Base-by-base conservation (phyloP, 441 rosid species). In the Adansonia madagascariensis region DNA sequence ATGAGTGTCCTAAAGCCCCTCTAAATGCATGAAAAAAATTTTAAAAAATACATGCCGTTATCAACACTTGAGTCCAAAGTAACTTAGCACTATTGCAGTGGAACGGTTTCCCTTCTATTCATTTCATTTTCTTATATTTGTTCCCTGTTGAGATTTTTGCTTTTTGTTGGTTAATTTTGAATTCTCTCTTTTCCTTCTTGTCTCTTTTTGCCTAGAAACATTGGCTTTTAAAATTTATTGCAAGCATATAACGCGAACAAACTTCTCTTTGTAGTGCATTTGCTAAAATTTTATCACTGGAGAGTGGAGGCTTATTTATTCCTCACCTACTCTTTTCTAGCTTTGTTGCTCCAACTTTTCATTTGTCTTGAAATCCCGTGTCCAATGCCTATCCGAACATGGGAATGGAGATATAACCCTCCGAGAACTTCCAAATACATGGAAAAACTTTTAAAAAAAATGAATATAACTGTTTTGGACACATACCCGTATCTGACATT, bases 81-180 rank as follows among this genome's bases (percentile, higher is more conserved):
- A 35, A 35, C 41, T 35, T 35, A 35, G 41, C 41, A 55, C 74
- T 72, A 71, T 49, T 79, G 60, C 62, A 74, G 24, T 43, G 39
- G 39, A 60, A 75, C 4, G 39, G 6, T 64, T 69, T 15, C 8
- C 56, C 67, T 64, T 49, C 53, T 6, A 2, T 47, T n/a, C 5
- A 8, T 27, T 50, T 71, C 22, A 3, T 17, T 52, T 18, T 14
- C 41, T 75, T 63, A 3, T 66, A 39, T 39, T 22, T 74, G 60
- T 56, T 74, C n/a, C 22, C 9, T 73, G 20, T 53, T 73, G 39
- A 14, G 39, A 11, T 55, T 55, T 55, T 52, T 10, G 39, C 15
- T 35, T 59, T 9, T 74, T 65, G 62, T 59, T 79, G 62, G 60
- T 78, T 46, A 31, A 18, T 52, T 69, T 69, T 69, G 43, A 69